Evolutionary conservation across 495 filamentous ascomycete species (phyloP).

Genomic region (Trypethelium eluteriae): DNA sequence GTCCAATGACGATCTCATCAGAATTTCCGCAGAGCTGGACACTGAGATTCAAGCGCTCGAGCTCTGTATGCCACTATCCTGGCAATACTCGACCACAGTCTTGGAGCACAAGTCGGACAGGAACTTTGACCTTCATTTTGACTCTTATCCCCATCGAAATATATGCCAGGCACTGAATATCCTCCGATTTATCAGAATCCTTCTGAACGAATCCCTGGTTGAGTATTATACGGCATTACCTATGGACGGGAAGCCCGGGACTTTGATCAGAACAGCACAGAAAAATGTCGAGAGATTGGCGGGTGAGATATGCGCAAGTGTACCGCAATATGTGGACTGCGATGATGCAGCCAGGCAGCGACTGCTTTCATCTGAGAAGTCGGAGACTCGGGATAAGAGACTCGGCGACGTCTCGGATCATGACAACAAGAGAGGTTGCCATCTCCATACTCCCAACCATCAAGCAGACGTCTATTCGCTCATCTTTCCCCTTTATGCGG

Average conservation of each 20-base stretch:
- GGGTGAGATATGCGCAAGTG: conserved; percentile 31
- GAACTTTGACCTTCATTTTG: conserved; percentile 22
- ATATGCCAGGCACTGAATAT: conserved; percentile 31
- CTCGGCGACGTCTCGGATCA: background rate
- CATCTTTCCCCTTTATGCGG: conserved; percentile 33
- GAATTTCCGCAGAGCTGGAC: conserved; percentile 11
- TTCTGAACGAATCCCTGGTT: conserved; percentile 28
- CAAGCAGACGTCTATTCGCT: conserved; percentile 27
- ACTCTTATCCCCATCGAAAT: conserved; percentile 27
- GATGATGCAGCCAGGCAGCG: conserved; percentile 11
- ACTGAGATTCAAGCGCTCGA: conserved; percentile 8
- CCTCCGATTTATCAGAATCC: conserved; percentile 27
- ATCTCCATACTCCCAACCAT: conserved; percentile 18
- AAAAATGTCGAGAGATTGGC: conserved; percentile 24
- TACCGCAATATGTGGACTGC: conserved; percentile 28
- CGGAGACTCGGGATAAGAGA: background rate
- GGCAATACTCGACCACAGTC: conserved; percentile 13
- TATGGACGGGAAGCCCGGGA: background rate
- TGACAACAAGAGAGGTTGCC: background rate
- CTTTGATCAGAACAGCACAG: background rate
- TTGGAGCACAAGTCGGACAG: conserved; percentile 13
- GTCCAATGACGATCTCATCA: conserved; percentile 7
- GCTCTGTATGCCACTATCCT: background rate
- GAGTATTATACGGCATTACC: background rate
- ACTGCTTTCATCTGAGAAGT: background rate